phyloP scores from a whole-genome alignment of 176 grass and related monocot genomes.

The Pharus latifolius region DNA sequence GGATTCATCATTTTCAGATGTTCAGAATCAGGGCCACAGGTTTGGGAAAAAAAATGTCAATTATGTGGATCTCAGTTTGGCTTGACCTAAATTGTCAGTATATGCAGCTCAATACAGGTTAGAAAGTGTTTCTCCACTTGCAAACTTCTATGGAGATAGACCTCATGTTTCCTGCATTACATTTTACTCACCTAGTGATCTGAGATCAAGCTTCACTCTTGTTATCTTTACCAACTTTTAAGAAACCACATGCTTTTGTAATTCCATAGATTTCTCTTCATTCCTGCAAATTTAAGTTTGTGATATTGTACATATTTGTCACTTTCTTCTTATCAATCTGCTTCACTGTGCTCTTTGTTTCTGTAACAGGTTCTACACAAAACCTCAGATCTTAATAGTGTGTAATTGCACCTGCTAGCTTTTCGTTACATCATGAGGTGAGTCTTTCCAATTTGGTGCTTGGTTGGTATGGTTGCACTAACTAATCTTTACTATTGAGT shows the following conservation, averaged over 20 bases:
- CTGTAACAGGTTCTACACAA: slow-evolving; percentile 1
- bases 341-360: not conserved
- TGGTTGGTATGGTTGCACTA: slow-evolving; percentile 13
- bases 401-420: slow-evolving; percentile 10
- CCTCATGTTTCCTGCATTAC: not conserved
- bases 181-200: not conserved
- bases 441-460: slow-evolving; percentile 17
- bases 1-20: not conserved
- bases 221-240: not conserved
- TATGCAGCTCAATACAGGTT: slow-evolving; percentile 1
- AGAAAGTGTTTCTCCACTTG: not conserved
- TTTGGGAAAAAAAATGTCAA: not conserved
- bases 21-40: too few species aligned
- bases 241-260: too few species aligned
- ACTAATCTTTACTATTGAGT: slow-evolving; percentile 14
- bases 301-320: not conserved
- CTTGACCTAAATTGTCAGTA: not conserved
- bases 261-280: not conserved
- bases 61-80: not conserved
- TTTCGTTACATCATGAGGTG: slow-evolving; percentile 21
- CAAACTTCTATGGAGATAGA: not conserved
- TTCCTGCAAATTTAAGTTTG: not conserved
- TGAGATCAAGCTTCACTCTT: not conserved
- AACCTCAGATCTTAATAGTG: slow-evolving; percentile 8
- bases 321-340: not conserved